Percentiles rank a stretch among this genome's conserved stretches.
Conservation (phyloP, 768 basidiomycete genomes). For the Trametes punicea region DNA sequence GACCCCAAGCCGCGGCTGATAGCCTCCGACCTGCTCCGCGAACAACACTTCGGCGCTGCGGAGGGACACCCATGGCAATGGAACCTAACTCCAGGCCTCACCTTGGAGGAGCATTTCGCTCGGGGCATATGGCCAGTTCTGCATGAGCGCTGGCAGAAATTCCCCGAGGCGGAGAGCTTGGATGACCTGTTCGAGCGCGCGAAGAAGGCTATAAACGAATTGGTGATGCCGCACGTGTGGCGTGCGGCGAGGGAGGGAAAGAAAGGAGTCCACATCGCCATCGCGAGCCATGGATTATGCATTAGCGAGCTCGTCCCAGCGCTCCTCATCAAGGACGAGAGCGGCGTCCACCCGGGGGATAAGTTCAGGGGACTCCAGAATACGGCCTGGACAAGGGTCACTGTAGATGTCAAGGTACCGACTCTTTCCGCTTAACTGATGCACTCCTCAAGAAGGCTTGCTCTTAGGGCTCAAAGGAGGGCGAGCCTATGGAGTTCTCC, state of each 20-base stretch:
- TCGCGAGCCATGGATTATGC: constrained; percentile 76
- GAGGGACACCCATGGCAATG: constrained; percentile 58
- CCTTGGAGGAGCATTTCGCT: constrained; percentile 45
- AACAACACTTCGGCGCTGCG: constrained; percentile 67
- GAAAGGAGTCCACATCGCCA: constrained; percentile 49
- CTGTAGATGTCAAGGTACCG: constrained; percentile 45
- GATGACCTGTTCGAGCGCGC: constrained; percentile 62
- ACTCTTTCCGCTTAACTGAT: background rate
- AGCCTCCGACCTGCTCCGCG: constrained; percentile 52
- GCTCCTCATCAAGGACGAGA: constrained; percentile 42
- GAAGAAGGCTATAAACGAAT: constrained; percentile 43
- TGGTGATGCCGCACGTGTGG: constrained; percentile 56
- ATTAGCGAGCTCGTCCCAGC: constrained; percentile 51
- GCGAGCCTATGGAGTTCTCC: constrained; percentile 22
- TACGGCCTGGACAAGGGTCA: constrained; percentile 65
- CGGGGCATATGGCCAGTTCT: constrained; percentile 52
- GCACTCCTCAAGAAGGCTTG: background rate
- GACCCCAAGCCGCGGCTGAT: constrained; percentile 45
- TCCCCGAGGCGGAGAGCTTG: constrained; percentile 70
- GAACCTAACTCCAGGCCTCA: constrained; percentile 12
- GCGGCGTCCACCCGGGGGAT: constrained; percentile 31
- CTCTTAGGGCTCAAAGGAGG: constrained; percentile 30
- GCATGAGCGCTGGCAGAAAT: constrained; percentile 44
- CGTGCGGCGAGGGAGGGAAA: constrained; percentile 38
- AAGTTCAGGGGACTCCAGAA: constrained; percentile 55